These are phyloP conservation scores for Lactarius deliciosus DNA, from an alignment of 768 basidiomycete genomes.

Conservation along the genomic window DNA sequence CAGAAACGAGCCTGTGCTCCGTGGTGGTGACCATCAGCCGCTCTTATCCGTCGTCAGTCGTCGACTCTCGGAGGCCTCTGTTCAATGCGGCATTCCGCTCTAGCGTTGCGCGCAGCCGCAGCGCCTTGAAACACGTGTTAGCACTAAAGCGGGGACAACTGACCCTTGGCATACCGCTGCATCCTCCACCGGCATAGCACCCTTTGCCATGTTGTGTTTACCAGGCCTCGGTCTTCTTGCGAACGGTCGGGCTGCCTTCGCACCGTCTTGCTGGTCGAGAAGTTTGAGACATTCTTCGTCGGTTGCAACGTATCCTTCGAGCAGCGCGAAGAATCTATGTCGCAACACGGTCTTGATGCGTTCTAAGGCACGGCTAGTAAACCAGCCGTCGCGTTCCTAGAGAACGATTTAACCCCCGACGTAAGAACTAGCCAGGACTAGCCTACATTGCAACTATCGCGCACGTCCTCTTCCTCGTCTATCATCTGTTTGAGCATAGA, in stretches of 20 bases:
- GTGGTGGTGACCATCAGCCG: too few species aligned
- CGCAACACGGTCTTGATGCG: slow-evolving; percentile 82
- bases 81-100: slow-evolving; percentile 26
- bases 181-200: slow-evolving; percentile 77
- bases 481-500: slow-evolving; percentile 82
- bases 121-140: slow-evolving; percentile 46
- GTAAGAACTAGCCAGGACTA: not conserved
- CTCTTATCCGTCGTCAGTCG: slow-evolving; percentile 20
- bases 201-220: slow-evolving; percentile 89
- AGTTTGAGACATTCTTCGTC: slow-evolving; percentile 73
- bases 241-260: slow-evolving; percentile 41
- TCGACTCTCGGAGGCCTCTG: slow-evolving; percentile 18
- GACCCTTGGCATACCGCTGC: slow-evolving; percentile 58
- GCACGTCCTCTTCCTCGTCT: slow-evolving; percentile 63
- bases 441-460: slow-evolving; percentile 74
- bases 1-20: too few species aligned
- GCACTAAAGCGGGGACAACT: slow-evolving; percentile 1
- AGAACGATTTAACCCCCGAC: slow-evolving; percentile 10
- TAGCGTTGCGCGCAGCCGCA: slow-evolving; percentile 59
- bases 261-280: slow-evolving; percentile 42
- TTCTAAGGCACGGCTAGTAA: slow-evolving; percentile 69
- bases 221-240: slow-evolving; percentile 59
- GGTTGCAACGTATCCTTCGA: slow-evolving; percentile 69
- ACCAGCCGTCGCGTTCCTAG: slow-evolving; percentile 90
- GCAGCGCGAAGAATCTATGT: slow-evolving; percentile 79